Base-by-base conservation (phyloP, 192 early-diverging fungal species). In the Coemansia sp. region DNA sequence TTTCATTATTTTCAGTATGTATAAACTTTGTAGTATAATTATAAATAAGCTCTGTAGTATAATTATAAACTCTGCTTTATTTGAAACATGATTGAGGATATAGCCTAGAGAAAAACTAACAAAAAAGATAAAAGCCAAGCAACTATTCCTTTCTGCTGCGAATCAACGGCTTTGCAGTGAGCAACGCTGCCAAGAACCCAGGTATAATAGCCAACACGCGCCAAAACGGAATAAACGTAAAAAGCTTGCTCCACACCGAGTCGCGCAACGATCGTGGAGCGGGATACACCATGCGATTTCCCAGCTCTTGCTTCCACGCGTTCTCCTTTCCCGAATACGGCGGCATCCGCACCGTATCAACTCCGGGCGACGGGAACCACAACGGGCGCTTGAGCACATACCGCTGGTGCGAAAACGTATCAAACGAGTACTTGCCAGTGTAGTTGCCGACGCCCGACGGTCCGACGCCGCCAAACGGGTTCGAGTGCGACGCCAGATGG, bases 391-490 rank as follows among this genome's bases (percentile, higher is more conserved):
- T 69, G 58, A 92, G 53, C 22, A 88, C 85, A 21, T 86, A 59
- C 1, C 92, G 84, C 26, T 86, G 82, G 69, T 95, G 92, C 19
- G 93, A 88, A 72, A 94, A 95, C 6, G 85, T 83, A 21, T 89
- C 80, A 71, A 95, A 93, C 3, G 91, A 89, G 63, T 77, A 65
- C 41, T 84, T 71, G 54, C 93, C 94, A 38, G 92, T 92, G 73
- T 96, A 97, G 39, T 65, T 80, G 54, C 96, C 96, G 31, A 92
- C 85, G 1, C 96, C 96, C 7, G 93, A 94, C 0, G 75, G 67
- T 0, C 95, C 95, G 0, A 91, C 85, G 48, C 95, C 96, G 49
- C 93, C 94, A 72, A 96, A 97, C 45, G 95, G 95, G n/a, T 92
- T 60, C 21, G 66, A 63, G 31, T 72, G 39, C 21, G 83, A 65